Percentiles rank a stretch among this genome's conserved stretches.
Evolutionary conservation across 495 filamentous ascomycete genomes (phyloP).

Genomic region (Astrocystis sublimbata): DNA sequence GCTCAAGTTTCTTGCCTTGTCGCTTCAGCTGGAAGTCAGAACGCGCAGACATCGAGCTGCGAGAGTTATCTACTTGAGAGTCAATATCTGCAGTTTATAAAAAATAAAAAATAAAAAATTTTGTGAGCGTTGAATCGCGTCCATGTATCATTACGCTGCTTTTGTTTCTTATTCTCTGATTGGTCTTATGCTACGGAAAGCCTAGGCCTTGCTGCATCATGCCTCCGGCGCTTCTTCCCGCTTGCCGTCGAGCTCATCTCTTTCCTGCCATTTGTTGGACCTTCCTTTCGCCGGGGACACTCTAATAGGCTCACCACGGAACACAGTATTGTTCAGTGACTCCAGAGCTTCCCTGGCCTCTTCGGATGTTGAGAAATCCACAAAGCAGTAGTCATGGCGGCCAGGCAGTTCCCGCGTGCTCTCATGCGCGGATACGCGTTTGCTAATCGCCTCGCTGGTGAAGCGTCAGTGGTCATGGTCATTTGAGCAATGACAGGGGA

Average conservation of each 20-base stretch:
- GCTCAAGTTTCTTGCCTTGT: neutral
- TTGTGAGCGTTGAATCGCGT: neutral
- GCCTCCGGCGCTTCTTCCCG: constrained; percentile 4
- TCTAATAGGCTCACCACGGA: constrained; percentile 23
- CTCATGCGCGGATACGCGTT: constrained; percentile 60
- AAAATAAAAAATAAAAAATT: neutral
- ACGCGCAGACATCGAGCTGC: neutral
- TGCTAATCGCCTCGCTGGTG: constrained; percentile 58
- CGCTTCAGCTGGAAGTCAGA: neutral
- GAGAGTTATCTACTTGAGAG: neutral
- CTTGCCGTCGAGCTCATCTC: constrained; percentile 19
- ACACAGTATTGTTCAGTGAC: constrained; percentile 30
- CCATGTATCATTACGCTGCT: neutral
- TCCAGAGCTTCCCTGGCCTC: constrained; percentile 52
- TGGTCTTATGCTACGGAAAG: neutral
- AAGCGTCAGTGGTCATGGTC: constrained; percentile 18
- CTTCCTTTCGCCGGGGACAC: constrained; percentile 25
- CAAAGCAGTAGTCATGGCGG: constrained; percentile 68
- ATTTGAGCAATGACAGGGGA: constrained; percentile 11
- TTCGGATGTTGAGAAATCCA: constrained; percentile 59
- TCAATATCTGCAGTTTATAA: neutral
- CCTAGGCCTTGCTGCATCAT: neutral
- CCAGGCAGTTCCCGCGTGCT: constrained; percentile 53
- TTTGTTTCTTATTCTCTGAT: neutral
- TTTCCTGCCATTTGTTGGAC: constrained; percentile 27